phyloP scores from a whole-genome alignment of 805 yeast genomes.

The Pichia manshurica region DNA sequence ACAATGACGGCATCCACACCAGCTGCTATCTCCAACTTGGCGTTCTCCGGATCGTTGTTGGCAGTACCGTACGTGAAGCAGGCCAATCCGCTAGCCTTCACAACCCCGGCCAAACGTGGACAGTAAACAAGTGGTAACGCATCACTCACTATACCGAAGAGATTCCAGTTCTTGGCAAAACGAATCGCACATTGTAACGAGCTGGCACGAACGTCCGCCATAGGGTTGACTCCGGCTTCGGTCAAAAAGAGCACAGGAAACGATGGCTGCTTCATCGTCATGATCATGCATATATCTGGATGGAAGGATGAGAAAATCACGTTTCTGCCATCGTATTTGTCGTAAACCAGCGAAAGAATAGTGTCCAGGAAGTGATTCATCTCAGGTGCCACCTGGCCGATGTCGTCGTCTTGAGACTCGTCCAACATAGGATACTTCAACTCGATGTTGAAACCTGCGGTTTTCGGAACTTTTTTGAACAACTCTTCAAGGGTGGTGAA shows the following conservation, averaged over 20 bases:
- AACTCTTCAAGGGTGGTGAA: conserved; percentile 85
- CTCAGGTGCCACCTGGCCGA: conserved; percentile 80
- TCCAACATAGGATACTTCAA: conserved; percentile 93
- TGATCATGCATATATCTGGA: conserved; percentile 82
- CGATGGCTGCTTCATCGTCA: conserved; percentile 87
- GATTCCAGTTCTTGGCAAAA: conserved; percentile 85
- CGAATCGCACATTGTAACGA: conserved; percentile 87
- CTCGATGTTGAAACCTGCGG: conserved; percentile 91
- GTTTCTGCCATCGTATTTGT: conserved; percentile 73
- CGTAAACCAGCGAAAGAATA: conserved; percentile 72
- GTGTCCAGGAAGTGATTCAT: conserved; percentile 87
- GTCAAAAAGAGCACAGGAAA: conserved; percentile 88
- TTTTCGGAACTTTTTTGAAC: conserved; percentile 71
- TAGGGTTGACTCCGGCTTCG: conserved; percentile 75
- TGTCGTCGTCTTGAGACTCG: conserved; percentile 82
- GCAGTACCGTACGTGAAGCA: conserved; percentile 86
- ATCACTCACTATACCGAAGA: conserved; percentile 87
- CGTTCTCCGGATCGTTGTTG: conserved; percentile 80
- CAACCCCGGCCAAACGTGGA: conserved; percentile 86
- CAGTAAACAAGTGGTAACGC: conserved; percentile 82
- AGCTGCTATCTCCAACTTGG: conserved; percentile 79
- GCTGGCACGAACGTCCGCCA: conserved; percentile 87
- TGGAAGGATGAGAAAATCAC: conserved; percentile 89
- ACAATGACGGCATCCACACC: conserved; percentile 99
- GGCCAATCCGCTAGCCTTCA: conserved; percentile 83